Evolutionary conservation across 805 yeast genomes (phyloP).

Genomic region (Candida takata): DNA sequence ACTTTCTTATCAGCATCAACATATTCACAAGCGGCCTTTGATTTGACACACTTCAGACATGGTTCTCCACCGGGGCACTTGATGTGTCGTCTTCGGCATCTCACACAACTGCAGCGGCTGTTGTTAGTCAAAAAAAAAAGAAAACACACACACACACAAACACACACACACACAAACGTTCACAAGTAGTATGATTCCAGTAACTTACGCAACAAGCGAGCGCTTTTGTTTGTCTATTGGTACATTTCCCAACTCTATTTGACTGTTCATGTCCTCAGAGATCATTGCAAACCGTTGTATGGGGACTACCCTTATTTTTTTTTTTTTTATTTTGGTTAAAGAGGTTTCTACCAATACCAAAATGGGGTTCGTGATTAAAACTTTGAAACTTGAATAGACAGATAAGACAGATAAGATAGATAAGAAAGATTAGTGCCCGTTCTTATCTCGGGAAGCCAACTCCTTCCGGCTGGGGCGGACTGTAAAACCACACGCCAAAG

Average conservation of each 20-base stretch:
- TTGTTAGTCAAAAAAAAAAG: not conserved
- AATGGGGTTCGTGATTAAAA: no score
- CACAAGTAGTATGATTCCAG: not conserved
- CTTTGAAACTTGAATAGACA: no score
- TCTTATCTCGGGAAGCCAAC: conserved; percentile 6
- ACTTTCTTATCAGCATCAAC: conserved; percentile 66
- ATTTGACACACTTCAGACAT: conserved; percentile 52
- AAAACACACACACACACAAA: not conserved
- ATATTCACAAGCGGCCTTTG: conserved; percentile 58
- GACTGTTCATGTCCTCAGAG: no score
- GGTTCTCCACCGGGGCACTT: conserved; percentile 77
- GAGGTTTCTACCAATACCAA: no score
- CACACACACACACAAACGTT: no score
- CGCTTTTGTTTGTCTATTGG: conserved; percentile 19
- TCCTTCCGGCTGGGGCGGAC: conserved; percentile 2
- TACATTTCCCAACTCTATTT: no score
- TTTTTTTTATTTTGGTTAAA: not conserved
- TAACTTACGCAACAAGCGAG: conserved; percentile 19
- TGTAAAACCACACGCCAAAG: no score
- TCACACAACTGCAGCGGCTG: conserved; percentile 35
- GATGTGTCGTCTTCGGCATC: conserved; percentile 67
- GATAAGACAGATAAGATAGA: no score
- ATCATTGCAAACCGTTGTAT: not conserved
- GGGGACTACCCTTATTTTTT: not conserved
- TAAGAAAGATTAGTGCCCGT: not conserved